A percentile compares a stretch with the other conserved stretches of the same genome.
These are phyloP conservation scores for Penicillium sp. DNA, from an alignment of 2,329 filamentous ascomycete genomes.

Conservation along the genomic window DNA sequence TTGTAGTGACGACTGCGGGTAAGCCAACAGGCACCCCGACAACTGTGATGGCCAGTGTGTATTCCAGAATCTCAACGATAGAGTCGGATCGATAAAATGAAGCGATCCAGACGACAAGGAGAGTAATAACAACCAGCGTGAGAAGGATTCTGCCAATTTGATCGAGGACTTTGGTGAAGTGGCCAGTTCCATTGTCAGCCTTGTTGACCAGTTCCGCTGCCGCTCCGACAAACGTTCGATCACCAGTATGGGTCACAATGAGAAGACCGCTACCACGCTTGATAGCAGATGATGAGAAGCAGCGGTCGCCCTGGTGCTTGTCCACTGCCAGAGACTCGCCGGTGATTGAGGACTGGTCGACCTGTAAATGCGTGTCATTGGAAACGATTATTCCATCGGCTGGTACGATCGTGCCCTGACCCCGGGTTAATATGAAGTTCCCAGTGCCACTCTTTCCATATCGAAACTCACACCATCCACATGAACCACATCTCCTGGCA, in stretches of 20 bases:
- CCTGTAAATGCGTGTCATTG: slow-evolving; percentile 79
- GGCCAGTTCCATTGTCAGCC: slow-evolving; percentile 70
- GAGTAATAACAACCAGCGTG: slow-evolving; percentile 74
- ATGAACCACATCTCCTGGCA: slow-evolving; percentile 85
- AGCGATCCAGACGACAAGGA: slow-evolving; percentile 79
- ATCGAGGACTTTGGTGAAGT: slow-evolving; percentile 90
- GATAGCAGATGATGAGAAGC: slow-evolving; percentile 82
- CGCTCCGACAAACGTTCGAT: slow-evolving; percentile 86
- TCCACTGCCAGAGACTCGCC: slow-evolving; percentile 89
- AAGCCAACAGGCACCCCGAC: slow-evolving; percentile 92
- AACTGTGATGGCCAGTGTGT: slow-evolving; percentile 85
- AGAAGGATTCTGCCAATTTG: slow-evolving; percentile 79
- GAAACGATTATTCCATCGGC: slow-evolving; percentile 85
- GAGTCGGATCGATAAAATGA: slow-evolving; percentile 83
- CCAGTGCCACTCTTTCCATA: not conserved
- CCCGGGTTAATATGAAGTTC: slow-evolving; percentile 1
- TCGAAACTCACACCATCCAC: slow-evolving; percentile 64
- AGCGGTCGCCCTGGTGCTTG: slow-evolving; percentile 77
- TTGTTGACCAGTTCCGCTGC: slow-evolving; percentile 81
- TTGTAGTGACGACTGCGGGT: slow-evolving; percentile 87
- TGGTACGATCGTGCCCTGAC: slow-evolving; percentile 77
- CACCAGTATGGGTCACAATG: slow-evolving; percentile 78
- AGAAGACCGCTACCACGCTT: slow-evolving; percentile 87
- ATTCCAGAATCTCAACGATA: slow-evolving; percentile 76
- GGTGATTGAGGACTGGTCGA: slow-evolving; percentile 89